Percentiles rank a stretch among this genome's conserved stretches.
Conservation (phyloP, 2,329 filamentous ascomycete species). For the Sporothrix dimorphospora region DNA sequence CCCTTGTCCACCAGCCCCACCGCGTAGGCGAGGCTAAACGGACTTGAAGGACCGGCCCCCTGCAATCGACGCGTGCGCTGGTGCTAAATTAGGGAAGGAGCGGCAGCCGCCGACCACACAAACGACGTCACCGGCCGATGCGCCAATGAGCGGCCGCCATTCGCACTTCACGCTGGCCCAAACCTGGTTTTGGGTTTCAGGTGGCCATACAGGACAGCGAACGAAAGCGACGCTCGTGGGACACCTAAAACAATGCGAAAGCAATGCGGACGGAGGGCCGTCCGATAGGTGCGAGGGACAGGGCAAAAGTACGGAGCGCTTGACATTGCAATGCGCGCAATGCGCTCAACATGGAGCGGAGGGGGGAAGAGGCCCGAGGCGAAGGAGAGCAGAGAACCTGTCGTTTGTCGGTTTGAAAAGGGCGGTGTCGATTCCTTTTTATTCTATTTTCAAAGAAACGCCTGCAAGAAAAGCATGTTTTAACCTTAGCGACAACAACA, state of each 20-base stretch:
- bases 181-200: constrained; percentile 32
- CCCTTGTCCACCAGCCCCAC: neutral
- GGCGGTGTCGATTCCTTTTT: neutral
- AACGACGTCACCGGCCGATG: constrained; percentile 34
- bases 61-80: constrained; percentile 12
- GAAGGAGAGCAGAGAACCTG: neutral
- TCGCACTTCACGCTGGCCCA: constrained; percentile 12
- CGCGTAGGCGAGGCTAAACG: too few species aligned
- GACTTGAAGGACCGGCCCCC: too few species aligned
- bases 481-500: constrained; percentile 5
- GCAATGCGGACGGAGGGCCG: too few species aligned
- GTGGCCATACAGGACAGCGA: constrained; percentile 3
- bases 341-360: neutral
- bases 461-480: constrained; percentile 4
- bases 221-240: neutral
- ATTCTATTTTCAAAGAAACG: neutral
- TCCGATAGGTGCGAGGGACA: too few species aligned
- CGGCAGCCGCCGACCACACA: constrained; percentile 33
- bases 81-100: constrained; percentile 26
- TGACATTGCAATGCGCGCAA: constrained; percentile 6
- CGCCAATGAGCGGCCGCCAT: constrained; percentile 26
- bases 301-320: neutral
- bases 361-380: neutral
- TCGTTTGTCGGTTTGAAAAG: neutral
- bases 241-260: neutral